A percentile compares a stretch with the other conserved stretches of the same genome.
phyloP scores from a whole-genome alignment of 306 rosid species.

The Inga leiocalycina region DNA sequence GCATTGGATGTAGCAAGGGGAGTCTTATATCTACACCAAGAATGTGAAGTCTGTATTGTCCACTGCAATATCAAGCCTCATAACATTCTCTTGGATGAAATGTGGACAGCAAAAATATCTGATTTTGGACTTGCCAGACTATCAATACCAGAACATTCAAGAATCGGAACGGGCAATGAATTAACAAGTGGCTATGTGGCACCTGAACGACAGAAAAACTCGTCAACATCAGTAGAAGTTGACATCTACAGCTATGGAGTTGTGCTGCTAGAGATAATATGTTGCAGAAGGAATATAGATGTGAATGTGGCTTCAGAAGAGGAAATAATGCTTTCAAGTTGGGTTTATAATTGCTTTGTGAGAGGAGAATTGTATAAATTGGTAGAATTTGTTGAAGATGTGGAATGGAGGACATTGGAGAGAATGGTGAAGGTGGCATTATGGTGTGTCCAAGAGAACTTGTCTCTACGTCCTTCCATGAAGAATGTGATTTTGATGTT shows the following conservation, averaged over 20 bases:
- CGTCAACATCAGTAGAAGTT: slow-evolving; percentile 25
- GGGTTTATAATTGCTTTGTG: slow-evolving; percentile 31
- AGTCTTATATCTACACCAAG: background rate
- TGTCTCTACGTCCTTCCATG: slow-evolving; percentile 45
- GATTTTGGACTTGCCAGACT: slow-evolving; percentile 50
- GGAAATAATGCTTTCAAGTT: slow-evolving; percentile 28
- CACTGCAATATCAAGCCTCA: slow-evolving; percentile 48
- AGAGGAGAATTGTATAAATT: slow-evolving; percentile 28
- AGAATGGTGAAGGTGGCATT: slow-evolving; percentile 43
- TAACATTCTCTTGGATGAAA: slow-evolving; percentile 48
- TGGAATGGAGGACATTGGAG: slow-evolving; percentile 33
- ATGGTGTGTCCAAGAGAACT: slow-evolving; percentile 47
- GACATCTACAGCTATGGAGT: slow-evolving; percentile 42
- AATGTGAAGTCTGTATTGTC: slow-evolving; percentile 9
- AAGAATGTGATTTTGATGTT: slow-evolving; percentile 47
- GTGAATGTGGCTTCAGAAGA: slow-evolving; percentile 25
- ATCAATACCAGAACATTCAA: background rate
- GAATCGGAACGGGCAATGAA: background rate
- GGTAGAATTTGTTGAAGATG: slow-evolving; percentile 8
- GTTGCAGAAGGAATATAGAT: slow-evolving; percentile 35
- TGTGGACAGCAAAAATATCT: slow-evolving; percentile 42
- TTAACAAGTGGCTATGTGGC: slow-evolving; percentile 32
- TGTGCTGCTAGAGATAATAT: slow-evolving; percentile 39
- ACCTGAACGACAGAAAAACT: slow-evolving; percentile 44
- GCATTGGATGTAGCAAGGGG: background rate